phyloP scores from a whole-genome alignment of 768 basidiomycete genomes.

The Boletus rex-veris region DNA sequence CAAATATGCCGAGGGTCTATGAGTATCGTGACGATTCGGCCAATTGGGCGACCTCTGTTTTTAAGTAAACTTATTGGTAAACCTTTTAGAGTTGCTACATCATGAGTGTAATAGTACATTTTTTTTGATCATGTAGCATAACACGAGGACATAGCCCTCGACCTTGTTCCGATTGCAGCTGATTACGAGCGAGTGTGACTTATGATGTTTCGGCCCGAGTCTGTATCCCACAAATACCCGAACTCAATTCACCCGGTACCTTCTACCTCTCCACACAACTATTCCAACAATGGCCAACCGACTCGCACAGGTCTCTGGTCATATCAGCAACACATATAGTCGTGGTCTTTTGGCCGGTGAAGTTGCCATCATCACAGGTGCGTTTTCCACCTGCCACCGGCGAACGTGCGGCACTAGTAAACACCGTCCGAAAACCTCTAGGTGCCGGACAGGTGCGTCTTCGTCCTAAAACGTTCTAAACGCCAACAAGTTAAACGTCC shows the following conservation, averaged over 20 bases:
- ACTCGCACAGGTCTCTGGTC: slow-evolving; percentile 68
- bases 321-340: slow-evolving; percentile 49
- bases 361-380: slow-evolving; percentile 84
- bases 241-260: background rate
- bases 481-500: background rate
- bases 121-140: too few relatives aligned
- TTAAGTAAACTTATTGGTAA: too few relatives aligned
- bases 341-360: slow-evolving; percentile 69
- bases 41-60: too few relatives aligned
- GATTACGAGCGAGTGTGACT: too few relatives aligned
- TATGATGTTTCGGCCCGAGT: too few relatives aligned
- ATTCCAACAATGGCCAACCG: slow-evolving; percentile 45
- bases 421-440: slow-evolving; percentile 22
- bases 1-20: slow-evolving; percentile 21
- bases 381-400: slow-evolving; percentile 17
- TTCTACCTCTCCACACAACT: too few relatives aligned
- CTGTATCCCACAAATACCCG: background rate
- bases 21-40: background rate
- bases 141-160: too few relatives aligned
- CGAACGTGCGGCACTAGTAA: background rate
- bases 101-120: too few relatives aligned
- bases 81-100: too few relatives aligned
- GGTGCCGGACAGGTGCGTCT: slow-evolving; percentile 72
- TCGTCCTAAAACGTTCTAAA: background rate
- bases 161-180: too few relatives aligned